Evolutionary conservation across 2,329 filamentous ascomycete genomes (phyloP), one percentile per base, ranked within the genome.

Genomic region (Cylindrodendrum hubeiense): DNA sequence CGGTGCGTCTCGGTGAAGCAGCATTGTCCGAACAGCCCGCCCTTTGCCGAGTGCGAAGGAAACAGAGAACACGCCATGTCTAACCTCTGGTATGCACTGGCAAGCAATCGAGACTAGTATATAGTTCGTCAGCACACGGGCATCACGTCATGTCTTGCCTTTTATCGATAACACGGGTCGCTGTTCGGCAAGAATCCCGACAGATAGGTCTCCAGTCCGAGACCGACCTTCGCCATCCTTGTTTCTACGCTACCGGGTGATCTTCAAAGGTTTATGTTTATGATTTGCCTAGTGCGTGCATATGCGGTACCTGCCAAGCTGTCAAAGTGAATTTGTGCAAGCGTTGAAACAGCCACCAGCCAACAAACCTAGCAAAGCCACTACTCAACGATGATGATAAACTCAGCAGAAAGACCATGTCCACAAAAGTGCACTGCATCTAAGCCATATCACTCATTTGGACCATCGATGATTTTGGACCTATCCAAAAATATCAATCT

Each of bases 131-230:
- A 21, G 21, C 51, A 59, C 41, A 30, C n/a, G 17, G 41, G 17
- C 34, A 46, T 46, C n/a, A 21, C 43, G 51, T 33, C 19, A 37
- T 61, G 15, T 5, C 7, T 12, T 49, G 30, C 33, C 51, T 30
- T 19, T 17, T 13, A 50, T 28, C 33, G 51, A 56, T 19, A 26
- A 10, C 28, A 26, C n/a, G 43, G 58, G 34, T 30, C 51, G 19
- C 21, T 26, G 34, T 39, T 67, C 65, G 65, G 65, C 28, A 67
- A 67, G 65, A 67, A 67, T 39, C 41, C 65, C 65, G 65, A 54
- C 53, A 17, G 49, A 63, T 58, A 63, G 55, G 61, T 59, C 33
- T 49, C 19, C 34, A 50, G 21, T 44, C 55, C 61, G 61, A 59
- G 43, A 43, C 37, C 8, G 28, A 8, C 30, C 30, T 39, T 21